A percentile compares a stretch with the other conserved stretches of the same genome.
These are phyloP conservation scores for Setomelanomma holmii DNA, from an alignment of 2,329 filamentous ascomycete species.

Conservation along the genomic window DNA sequence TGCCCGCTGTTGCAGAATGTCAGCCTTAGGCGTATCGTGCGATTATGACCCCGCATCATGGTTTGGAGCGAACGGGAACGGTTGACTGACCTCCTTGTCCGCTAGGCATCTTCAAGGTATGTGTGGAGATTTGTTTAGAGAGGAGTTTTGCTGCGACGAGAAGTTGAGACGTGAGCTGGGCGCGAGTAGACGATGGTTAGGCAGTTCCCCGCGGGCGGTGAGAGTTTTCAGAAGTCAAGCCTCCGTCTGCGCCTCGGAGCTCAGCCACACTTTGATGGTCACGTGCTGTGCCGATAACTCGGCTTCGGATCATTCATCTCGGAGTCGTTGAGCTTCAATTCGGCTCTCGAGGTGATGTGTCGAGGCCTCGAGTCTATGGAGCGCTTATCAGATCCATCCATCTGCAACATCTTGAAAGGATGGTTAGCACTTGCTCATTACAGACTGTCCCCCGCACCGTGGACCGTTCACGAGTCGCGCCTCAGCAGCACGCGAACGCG, in stretches of 20 bases:
- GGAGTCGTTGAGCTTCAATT: not conserved
- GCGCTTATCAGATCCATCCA: not conserved
- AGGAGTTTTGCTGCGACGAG: constrained; percentile 6
- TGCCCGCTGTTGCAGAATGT: constrained; percentile 51
- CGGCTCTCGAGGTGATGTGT: too few relatives aligned
- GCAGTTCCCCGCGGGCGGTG: constrained; percentile 4
- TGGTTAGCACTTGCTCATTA: constrained; percentile 6
- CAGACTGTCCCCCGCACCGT: constrained; percentile 4
- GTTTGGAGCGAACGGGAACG: not conserved
- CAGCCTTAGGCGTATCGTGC: constrained; percentile 17
- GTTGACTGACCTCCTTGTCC: constrained; percentile 55
- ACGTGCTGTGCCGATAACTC: too few relatives aligned
- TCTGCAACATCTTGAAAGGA: too few relatives aligned
- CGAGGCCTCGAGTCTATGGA: not conserved
- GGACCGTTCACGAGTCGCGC: constrained; percentile 1
- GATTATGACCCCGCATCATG: constrained; percentile 9
- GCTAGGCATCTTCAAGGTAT: constrained; percentile 55
- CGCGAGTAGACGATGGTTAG: too few relatives aligned
- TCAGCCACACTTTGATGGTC: too few relatives aligned
- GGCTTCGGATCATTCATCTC: too few relatives aligned
- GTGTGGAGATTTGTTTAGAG: constrained; percentile 10
- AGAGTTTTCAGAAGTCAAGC: too few relatives aligned
- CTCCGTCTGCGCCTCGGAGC: too few relatives aligned
- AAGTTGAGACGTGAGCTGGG: constrained; percentile 19
- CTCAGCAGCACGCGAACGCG: not conserved